Percentiles rank a stretch among this genome's conserved stretches.
Evolutionary conservation across 2,329 filamentous ascomycete genomes (phyloP).

Genomic region (Trichoderma guizhouense): DNA sequence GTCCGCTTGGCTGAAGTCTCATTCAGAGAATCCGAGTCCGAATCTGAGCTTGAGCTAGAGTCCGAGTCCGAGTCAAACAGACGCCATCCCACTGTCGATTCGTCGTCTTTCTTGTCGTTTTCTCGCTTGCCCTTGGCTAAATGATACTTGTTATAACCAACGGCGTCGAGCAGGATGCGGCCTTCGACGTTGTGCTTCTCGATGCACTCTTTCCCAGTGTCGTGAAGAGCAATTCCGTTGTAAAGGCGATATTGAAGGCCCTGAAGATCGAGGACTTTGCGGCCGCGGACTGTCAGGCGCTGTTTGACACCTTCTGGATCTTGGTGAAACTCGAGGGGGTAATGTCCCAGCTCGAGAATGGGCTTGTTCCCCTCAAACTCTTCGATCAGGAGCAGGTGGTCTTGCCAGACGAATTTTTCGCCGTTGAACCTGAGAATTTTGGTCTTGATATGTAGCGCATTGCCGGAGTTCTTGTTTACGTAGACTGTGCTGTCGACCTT

Average conservation of each 20-base stretch:
- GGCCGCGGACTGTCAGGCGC: slow-evolving; percentile 35
- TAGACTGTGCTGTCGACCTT: slow-evolving; percentile 37
- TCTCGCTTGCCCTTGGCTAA: slow-evolving; percentile 36
- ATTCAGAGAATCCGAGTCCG: slow-evolving; percentile 5
- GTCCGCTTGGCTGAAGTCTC: slow-evolving; percentile 12
- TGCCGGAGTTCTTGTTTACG: slow-evolving; percentile 12
- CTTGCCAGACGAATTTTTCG: slow-evolving; percentile 40
- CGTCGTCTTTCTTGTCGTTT: slow-evolving; percentile 25
- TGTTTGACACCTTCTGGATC: slow-evolving; percentile 29
- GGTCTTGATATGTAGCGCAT: slow-evolving; percentile 28
- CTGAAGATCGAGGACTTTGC: slow-evolving; percentile 41
- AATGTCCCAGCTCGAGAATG: slow-evolving; percentile 38
- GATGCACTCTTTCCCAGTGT: not conserved
- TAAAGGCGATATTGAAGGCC: slow-evolving; percentile 41
- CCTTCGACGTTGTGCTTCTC: slow-evolving; percentile 40
- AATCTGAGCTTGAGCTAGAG: not conserved
- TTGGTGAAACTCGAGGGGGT: slow-evolving; percentile 35
- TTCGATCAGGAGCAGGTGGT: slow-evolving; percentile 30
- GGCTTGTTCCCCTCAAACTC: slow-evolving; percentile 40
- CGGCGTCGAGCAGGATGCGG: slow-evolving; percentile 39
- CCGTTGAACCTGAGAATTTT: slow-evolving; percentile 41
- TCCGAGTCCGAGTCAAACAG: not conserved
- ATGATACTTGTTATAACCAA: slow-evolving; percentile 43
- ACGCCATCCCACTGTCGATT: slow-evolving; percentile 12
- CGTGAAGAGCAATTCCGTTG: slow-evolving; percentile 38